Percentiles rank a stretch among this genome's conserved stretches.
Conservation (phyloP, 176 grass and related monocot genomes). For the Ampelocalamus luodianensis region DNA sequence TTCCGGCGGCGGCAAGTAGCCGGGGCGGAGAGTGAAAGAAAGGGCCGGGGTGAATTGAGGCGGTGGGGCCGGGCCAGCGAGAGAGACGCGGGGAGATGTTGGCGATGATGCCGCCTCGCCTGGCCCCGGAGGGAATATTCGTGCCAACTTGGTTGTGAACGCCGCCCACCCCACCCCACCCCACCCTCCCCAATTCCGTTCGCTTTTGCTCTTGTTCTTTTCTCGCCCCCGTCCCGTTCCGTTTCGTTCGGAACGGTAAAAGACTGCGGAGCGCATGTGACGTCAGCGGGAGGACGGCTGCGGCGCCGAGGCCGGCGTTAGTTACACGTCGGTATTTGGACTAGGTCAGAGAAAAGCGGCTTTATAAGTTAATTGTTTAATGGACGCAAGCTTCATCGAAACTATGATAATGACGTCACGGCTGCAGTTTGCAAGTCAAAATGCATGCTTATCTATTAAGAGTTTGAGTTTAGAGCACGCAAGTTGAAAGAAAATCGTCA, state of each 20-base stretch:
- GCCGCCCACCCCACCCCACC: constrained; percentile 50
- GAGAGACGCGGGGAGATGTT: constrained; percentile 7
- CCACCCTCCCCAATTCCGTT: neutral
- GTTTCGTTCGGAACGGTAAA: neutral
- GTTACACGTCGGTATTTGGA: neutral
- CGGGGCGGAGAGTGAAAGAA: constrained; percentile 3
- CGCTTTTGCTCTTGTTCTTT: constrained; percentile 24
- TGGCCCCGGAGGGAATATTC: constrained; percentile 41
- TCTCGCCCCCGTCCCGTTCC: neutral
- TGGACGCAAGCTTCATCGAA: neutral
- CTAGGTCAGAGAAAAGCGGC: neutral
- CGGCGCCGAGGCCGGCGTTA: neutral
- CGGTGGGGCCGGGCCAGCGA: constrained; percentile 21
- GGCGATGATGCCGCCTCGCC: constrained; percentile 10
- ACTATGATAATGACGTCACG: neutral
- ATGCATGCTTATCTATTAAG: neutral
- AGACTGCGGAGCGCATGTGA: neutral
- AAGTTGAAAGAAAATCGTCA: too few relatives aligned
- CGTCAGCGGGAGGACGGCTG: neutral
- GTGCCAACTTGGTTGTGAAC: constrained; percentile 50
- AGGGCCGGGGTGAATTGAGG: too few relatives aligned
- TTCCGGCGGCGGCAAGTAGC: constrained; percentile 20
- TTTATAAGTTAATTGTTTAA: neutral
- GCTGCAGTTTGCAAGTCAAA: neutral
- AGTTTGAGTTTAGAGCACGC: too few relatives aligned